Conservation (phyloP, 495 filamentous ascomycete species). For the Daldinia decipiens region DNA sequence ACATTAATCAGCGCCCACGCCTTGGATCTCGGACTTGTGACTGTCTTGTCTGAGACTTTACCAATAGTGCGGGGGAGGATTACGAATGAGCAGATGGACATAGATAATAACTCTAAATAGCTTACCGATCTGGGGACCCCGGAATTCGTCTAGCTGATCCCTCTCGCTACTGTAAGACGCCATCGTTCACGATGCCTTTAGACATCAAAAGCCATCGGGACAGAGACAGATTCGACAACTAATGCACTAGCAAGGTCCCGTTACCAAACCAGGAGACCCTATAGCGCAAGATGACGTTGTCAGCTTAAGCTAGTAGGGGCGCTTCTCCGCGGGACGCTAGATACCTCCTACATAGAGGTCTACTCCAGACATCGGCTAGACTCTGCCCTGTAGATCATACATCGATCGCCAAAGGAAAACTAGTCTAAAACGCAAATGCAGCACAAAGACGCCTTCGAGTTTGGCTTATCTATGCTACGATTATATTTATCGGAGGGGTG, state of each 20-base stretch:
- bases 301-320: conserved; percentile 4
- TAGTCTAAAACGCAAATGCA: conserved; percentile 7
- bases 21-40: conserved; percentile 2
- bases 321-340: conserved; percentile 27
- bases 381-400: conserved; percentile 20
- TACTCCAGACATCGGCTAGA: conserved; percentile 7
- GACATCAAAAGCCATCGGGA: conserved; percentile 14
- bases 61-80: conserved; percentile 22
- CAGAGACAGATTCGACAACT: conserved; percentile 2
- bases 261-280: conserved; percentile 30
- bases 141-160: conserved; percentile 15
- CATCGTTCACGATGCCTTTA: conserved; percentile 25
- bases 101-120: conserved; percentile 14
- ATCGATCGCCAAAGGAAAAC: background rate
- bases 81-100: conserved; percentile 22
- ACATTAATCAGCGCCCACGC: conserved; percentile 15
- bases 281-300: conserved; percentile 34
- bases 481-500: conserved; percentile 5
- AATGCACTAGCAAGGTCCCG: conserved; percentile 10
- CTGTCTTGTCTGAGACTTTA: conserved; percentile 12
- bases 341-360: background rate
- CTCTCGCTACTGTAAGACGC: conserved; percentile 13
- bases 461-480: conserved; percentile 3
- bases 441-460: conserved; percentile 10
- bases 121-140: conserved; percentile 24